Percentiles rank a stretch among this genome's conserved stretches.
Evolutionary conservation across 495 filamentous ascomycete genomes (phyloP).

Genomic region (Penicillium turbatum): DNA sequence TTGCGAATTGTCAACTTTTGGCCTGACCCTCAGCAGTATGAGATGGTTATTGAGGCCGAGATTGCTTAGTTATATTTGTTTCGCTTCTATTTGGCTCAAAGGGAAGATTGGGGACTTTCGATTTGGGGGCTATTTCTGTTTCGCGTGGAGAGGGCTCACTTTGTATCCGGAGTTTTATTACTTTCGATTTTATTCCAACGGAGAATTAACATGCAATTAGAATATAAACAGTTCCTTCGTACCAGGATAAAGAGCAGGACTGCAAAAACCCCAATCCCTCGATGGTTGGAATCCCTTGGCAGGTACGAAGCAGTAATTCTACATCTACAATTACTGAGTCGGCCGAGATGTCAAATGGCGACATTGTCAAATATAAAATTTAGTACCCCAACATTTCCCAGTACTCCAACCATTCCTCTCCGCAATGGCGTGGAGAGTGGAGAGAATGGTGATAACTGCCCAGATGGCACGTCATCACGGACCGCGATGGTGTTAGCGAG

Average conservation of each 20-base stretch:
- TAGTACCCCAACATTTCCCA: neutral
- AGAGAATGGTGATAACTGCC: conserved; percentile 21
- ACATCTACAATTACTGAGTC: neutral
- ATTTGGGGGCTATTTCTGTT: no score
- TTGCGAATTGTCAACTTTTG: conserved; percentile 42
- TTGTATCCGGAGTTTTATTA: no score
- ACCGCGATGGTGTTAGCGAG: conserved; percentile 19
- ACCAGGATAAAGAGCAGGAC: no score
- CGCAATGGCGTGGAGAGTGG: conserved; percentile 24
- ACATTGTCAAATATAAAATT: neutral
- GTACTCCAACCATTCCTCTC: conserved; percentile 5
- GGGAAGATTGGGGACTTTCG: neutral
- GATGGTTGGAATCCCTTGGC: neutral
- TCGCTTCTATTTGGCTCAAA: no score
- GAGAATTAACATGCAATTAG: no score
- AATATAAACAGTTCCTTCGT: no score
- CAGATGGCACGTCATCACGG: conserved; percentile 21
- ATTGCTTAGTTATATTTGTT: conserved; percentile 11
- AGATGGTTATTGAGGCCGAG: conserved; percentile 31
- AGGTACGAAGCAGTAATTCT: neutral
- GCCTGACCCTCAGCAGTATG: conserved; percentile 28
- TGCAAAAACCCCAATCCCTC: no score
- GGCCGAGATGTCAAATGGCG: conserved; percentile 10
- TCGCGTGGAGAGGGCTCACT: no score
- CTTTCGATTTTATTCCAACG: no score